phyloP scores from a whole-genome alignment of 768 basidiomycete genomes.

The Pulveroboletus frians region DNA sequence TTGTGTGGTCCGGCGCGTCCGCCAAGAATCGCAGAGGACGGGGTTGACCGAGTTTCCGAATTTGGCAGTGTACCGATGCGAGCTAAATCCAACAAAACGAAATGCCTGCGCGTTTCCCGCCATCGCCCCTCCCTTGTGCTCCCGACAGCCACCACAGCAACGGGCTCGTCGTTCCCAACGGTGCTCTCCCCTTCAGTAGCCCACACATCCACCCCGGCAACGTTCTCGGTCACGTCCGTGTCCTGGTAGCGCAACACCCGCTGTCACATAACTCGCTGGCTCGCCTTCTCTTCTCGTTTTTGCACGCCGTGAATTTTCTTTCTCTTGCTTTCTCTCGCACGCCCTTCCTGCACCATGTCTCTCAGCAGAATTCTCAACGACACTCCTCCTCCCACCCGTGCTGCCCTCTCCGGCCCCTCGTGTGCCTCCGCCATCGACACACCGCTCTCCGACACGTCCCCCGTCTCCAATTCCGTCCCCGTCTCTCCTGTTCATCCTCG shows the following conservation, averaged over 20 bases:
- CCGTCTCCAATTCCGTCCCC: constrained; percentile 12
- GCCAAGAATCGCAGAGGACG: constrained; percentile 20
- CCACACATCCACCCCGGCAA: not conserved
- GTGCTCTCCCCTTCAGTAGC: not conserved
- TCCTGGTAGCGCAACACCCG: not conserved
- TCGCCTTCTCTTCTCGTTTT: not conserved
- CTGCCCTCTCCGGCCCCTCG: constrained; percentile 22
- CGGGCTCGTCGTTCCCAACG: constrained; percentile 9
- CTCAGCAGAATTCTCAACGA: constrained; percentile 78
- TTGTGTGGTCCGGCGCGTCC: constrained; percentile 15
- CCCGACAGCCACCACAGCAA: constrained; percentile 18
- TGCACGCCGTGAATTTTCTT: constrained; percentile 2
- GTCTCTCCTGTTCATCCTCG: constrained; percentile 19
- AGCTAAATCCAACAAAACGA: constrained; percentile 36
- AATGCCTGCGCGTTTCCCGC: constrained; percentile 31
- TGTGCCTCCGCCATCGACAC: constrained; percentile 22
- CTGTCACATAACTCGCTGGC: not conserved
- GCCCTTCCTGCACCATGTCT: constrained; percentile 48
- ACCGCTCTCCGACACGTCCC: constrained; percentile 21
- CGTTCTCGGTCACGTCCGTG: not conserved
- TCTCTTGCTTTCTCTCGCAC: not conserved
- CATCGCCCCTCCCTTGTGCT: constrained; percentile 22
- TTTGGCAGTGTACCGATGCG: constrained; percentile 31
- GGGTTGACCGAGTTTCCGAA: constrained; percentile 25
- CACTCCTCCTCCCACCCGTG: constrained; percentile 44